Percentiles rank a stretch among this genome's conserved stretches.
Conservation (phyloP, 2,329 filamentous ascomycete genomes). For the Phialocephala subalpina region DNA sequence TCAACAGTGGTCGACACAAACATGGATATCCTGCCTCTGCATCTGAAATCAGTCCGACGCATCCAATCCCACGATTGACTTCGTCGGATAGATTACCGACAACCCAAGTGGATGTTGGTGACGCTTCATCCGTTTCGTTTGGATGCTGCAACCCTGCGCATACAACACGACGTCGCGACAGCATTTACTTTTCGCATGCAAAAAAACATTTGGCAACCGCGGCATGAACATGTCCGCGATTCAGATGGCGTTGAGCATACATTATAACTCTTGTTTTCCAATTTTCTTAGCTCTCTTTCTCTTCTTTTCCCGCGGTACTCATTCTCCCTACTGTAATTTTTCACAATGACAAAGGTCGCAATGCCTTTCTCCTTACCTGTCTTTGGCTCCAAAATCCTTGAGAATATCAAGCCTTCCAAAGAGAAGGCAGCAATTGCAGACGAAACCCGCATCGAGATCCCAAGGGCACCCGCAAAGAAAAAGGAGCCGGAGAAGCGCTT, state of each 20-base stretch:
- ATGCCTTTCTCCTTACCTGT: no score
- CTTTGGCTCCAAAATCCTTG: no score
- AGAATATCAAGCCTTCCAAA: no score
- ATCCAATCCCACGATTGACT: neutral
- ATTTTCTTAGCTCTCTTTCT: no score
- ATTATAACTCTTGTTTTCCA: no score
- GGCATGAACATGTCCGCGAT: neutral
- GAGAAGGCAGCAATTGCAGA: no score
- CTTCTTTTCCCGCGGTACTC: no score
- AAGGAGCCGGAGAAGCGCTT: neutral
- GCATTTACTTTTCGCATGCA: neutral
- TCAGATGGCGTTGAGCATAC: neutral
- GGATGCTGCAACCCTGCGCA: constrained; percentile 3
- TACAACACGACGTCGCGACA: neutral
- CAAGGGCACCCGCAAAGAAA: no score
- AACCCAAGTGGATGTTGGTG: neutral
- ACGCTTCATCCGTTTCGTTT: neutral
- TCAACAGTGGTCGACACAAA: neutral
- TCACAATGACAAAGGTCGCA: no score
- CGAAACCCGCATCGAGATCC: no score
- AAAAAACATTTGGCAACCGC: no score
- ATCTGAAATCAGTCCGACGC: neutral
- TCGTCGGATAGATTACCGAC: neutral
- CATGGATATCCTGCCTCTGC: neutral
- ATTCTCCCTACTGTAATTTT: no score